A percentile compares a stretch with the other conserved stretches of the same genome.
phyloP scores from a whole-genome alignment of 306 rosid species.

The Myrica gale region DNA sequence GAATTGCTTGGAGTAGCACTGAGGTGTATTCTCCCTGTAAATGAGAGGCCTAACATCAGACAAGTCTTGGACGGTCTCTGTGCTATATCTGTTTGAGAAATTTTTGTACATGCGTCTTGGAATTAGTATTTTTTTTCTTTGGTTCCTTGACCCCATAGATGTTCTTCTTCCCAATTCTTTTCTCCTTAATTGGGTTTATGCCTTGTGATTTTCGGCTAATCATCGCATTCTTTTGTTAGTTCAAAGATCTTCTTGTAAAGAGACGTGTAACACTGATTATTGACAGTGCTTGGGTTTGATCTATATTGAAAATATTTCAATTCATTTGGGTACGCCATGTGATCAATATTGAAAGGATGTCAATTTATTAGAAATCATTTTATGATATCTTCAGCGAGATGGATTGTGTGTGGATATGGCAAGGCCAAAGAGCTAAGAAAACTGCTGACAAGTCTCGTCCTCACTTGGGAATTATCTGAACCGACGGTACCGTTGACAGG shows the following conservation, averaged over 20 bases:
- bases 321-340: slow-evolving; percentile 3
- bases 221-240: slow-evolving; percentile 59
- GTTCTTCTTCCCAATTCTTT: slow-evolving; percentile 42
- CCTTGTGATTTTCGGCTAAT: slow-evolving; percentile 67
- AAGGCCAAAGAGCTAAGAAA: too few relatives aligned
- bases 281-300: slow-evolving; percentile 70
- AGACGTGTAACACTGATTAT: slow-evolving; percentile 57
- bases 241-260: slow-evolving; percentile 71
- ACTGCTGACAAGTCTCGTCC: too few relatives aligned
- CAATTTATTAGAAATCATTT: too few relatives aligned
- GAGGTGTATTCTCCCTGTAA: slow-evolving; percentile 93
- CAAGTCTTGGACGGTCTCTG: slow-evolving; percentile 84
- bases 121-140: slow-evolving; percentile 55
- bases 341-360: neutral
- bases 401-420: too few relatives aligned
- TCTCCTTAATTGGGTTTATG: slow-evolving; percentile 57
- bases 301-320: slow-evolving; percentile 30
- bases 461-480: too few relatives aligned
- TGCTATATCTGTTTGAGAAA: slow-evolving; percentile 63
- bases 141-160: slow-evolving; percentile 73
- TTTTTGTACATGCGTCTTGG: slow-evolving; percentile 80
- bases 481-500: too few relatives aligned
- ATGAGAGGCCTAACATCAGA: slow-evolving; percentile 99
- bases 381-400: too few relatives aligned
- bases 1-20: slow-evolving; percentile 75